A percentile compares a stretch with the other conserved stretches of the same genome.
Evolutionary conservation across 306 rosid species (phyloP).

Genomic region (Alnus rubra): DNA sequence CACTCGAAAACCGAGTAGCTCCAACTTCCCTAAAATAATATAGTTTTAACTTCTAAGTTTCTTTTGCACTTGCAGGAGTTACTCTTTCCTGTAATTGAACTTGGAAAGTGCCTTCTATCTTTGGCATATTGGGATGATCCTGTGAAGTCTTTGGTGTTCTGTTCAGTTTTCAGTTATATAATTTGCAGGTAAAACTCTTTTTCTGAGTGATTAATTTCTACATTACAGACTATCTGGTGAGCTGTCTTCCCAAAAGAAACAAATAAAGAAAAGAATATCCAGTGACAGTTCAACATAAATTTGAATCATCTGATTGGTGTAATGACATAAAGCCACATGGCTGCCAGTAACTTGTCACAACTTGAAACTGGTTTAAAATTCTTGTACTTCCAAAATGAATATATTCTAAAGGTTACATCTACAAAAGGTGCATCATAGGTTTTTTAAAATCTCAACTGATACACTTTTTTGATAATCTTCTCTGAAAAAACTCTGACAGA

Average conservation of each 20-base stretch:
- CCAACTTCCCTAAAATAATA: slow-evolving; percentile 6
- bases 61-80: slow-evolving; percentile 65
- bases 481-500: not conserved
- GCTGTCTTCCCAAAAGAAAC: not conserved
- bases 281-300: not conserved
- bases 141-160: slow-evolving; percentile 67
- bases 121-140: slow-evolving; percentile 91
- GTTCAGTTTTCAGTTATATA: slow-evolving; percentile 62
- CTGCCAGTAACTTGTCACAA: not conserved
- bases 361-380: not conserved
- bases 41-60: slow-evolving; percentile 28
- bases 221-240: slow-evolving; percentile 13
- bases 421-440: not conserved
- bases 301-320: not conserved
- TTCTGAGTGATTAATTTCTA: slow-evolving; percentile 12
- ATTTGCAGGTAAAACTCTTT: slow-evolving; percentile 69
- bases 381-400: not conserved
- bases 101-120: slow-evolving; percentile 64
- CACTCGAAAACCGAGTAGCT: not conserved
- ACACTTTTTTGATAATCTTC: not conserved
- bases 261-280: not conserved
- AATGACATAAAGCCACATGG: not conserved
- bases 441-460: not conserved
- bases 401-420: not conserved
- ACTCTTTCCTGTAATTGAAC: slow-evolving; percentile 69